Evolutionary conservation across 1,284 basidiomycete genomes (phyloP).

Genomic region (Polyporus tsugae): DNA sequence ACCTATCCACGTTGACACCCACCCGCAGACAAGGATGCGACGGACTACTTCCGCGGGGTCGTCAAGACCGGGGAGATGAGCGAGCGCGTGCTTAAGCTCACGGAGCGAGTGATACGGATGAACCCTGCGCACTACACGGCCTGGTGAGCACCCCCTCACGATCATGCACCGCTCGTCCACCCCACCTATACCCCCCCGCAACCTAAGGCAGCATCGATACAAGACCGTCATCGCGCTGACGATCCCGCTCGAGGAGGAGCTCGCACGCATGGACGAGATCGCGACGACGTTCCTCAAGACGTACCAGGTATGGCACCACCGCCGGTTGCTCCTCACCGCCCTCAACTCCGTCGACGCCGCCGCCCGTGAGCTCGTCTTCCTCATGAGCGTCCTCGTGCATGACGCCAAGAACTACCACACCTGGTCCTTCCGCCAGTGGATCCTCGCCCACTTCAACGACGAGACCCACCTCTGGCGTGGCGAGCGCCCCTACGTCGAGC

Average conservation of each 20-base stretch:
- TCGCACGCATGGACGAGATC: constrained; percentile 85
- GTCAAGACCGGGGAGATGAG: constrained; percentile 81
- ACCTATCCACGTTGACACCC: constrained; percentile 12
- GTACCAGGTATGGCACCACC: constrained; percentile 98
- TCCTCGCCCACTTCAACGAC: constrained; percentile 83
- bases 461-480: constrained; percentile 72
- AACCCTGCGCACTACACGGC: constrained; percentile 96
- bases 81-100: constrained; percentile 82
- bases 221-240: constrained; percentile 78
- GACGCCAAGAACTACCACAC: constrained; percentile 97
- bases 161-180: not conserved
- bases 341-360: constrained; percentile 50
- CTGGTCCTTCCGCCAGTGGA: constrained; percentile 94
- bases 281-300: constrained; percentile 87
- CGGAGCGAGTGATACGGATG: constrained; percentile 84
- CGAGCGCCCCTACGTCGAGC: constrained; percentile 83
- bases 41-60: constrained; percentile 90
- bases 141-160: constrained; percentile 63
- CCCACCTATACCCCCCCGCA: not conserved
- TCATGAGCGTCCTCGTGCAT: constrained; percentile 69
- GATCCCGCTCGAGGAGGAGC: constrained; percentile 76
- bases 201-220: constrained; percentile 89
- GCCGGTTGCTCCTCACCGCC: constrained; percentile 78
- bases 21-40: constrained; percentile 85
- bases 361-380: constrained; percentile 79